Conservation (phyloP, 805 yeast species). For the Ogataea chonburiensis region DNA sequence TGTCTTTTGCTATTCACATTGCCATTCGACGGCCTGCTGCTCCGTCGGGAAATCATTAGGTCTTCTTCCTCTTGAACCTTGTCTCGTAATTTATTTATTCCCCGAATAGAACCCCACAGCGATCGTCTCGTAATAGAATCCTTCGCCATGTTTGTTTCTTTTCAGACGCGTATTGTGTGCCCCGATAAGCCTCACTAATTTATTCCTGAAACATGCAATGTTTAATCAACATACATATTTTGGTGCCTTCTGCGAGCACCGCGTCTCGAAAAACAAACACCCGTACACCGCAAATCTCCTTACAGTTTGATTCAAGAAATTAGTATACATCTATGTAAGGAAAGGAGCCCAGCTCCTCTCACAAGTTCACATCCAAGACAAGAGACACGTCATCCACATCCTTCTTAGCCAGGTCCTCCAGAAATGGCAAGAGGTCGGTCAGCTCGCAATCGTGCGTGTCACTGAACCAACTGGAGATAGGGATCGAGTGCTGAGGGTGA, state of each 20-base stretch:
- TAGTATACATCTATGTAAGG: conserved; percentile 12
- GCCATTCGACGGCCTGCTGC: conserved; percentile 1
- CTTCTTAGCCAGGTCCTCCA: conserved; percentile 74
- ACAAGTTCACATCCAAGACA: conserved; percentile 70
- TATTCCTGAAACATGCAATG: conserved; percentile 5
- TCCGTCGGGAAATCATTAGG: conserved; percentile 2
- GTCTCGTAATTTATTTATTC: conserved; percentile 7
- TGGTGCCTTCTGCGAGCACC: no score
- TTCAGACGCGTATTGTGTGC: conserved; percentile 1
- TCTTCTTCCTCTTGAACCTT: conserved; percentile 5
- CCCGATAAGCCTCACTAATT: not conserved
- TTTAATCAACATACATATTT: not conserved
- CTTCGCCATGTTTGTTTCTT: conserved; percentile 12
- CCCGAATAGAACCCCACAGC: conserved; percentile 23
- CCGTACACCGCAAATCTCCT: conserved; percentile 1
- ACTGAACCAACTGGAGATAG: conserved; percentile 97
- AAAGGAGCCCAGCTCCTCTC: conserved; percentile 14
- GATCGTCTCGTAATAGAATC: conserved; percentile 21
- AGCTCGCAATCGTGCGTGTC: conserved; percentile 97
- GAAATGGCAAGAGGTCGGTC: conserved; percentile 83
- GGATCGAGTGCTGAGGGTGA: conserved; percentile 97
- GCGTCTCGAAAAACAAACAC: not conserved
- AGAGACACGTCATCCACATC: conserved; percentile 81
- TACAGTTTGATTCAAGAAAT: not conserved
- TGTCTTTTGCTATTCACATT: conserved; percentile 12